Conservation (phyloP, 352 stramenopile species). For the Phytophthora multivora region DNA sequence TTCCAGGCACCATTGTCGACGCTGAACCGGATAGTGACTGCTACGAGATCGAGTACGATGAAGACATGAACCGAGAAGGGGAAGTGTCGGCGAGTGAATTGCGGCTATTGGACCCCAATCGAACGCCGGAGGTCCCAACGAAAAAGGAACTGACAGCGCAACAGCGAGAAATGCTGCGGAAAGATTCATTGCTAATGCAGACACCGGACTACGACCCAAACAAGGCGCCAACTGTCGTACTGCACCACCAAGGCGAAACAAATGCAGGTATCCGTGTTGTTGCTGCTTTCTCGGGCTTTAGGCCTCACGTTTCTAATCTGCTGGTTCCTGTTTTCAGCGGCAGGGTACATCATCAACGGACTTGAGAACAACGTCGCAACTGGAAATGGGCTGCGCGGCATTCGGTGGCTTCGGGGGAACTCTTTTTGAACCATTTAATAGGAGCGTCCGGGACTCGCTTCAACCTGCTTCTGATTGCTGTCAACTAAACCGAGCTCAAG, state of each 20-base stretch:
- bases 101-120: slow-evolving; percentile 35
- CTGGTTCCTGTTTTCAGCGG: slow-evolving; percentile 32
- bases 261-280: slow-evolving; percentile 48
- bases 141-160: slow-evolving; percentile 31
- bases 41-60: slow-evolving; percentile 82
- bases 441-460: slow-evolving; percentile 9
- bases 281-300: neutral
- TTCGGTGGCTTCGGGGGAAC: slow-evolving; percentile 81
- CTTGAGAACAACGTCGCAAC: slow-evolving; percentile 85
- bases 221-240: slow-evolving; percentile 70
- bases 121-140: slow-evolving; percentile 6
- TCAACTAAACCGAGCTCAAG: slow-evolving; percentile 36
- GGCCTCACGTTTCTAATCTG: slow-evolving; percentile 1
- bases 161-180: slow-evolving; percentile 48
- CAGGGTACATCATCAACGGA: slow-evolving; percentile 85
- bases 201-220: slow-evolving; percentile 69
- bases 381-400: slow-evolving; percentile 77
- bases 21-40: slow-evolving; percentile 49
- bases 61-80: slow-evolving; percentile 73
- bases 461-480: slow-evolving; percentile 11
- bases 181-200: slow-evolving; percentile 67
- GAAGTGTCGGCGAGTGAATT: slow-evolving; percentile 64
- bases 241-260: slow-evolving; percentile 78
- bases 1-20: slow-evolving; percentile 64
- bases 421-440: slow-evolving; percentile 49